Percentiles rank a stretch among this genome's conserved stretches.
phyloP scores from a whole-genome alignment of 2,329 filamentous ascomycete genomes.

The Sporothrix euskadiensis region DNA sequence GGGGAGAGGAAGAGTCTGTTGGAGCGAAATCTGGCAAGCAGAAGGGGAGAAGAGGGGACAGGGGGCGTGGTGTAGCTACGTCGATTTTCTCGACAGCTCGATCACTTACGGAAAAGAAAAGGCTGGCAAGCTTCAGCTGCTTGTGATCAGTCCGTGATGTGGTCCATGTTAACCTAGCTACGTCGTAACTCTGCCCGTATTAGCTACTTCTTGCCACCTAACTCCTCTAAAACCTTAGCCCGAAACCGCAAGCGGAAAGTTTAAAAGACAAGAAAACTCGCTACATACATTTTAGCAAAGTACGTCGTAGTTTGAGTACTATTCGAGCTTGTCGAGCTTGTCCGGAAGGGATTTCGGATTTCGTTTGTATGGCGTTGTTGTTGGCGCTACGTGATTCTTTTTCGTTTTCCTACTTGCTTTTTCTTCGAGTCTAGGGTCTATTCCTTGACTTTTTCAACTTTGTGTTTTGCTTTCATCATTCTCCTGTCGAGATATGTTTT shows the following conservation, averaged over 20 bases:
- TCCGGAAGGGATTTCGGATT: background rate
- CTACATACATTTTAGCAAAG: background rate
- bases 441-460: background rate
- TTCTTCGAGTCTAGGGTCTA: background rate
- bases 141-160: background rate
- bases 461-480: background rate
- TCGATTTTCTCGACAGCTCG: background rate
- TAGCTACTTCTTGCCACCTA: too few relatives aligned
- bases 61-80: background rate
- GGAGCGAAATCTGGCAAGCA: background rate
- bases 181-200: background rate
- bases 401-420: slow-evolving; percentile 4
- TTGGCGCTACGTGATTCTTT: background rate
- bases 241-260: background rate
- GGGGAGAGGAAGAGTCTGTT: background rate
- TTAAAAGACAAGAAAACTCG: background rate
- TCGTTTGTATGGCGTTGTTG: background rate
- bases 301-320: background rate
- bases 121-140: background rate
- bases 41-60: background rate
- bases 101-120: background rate
- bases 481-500: too few relatives aligned
- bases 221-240: background rate
- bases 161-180: background rate
- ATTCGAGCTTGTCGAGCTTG: background rate